A percentile compares a stretch with the other conserved stretches of the same genome.
Conservation (phyloP, 176 grass and related monocot species). For the Areca catechu region DNA sequence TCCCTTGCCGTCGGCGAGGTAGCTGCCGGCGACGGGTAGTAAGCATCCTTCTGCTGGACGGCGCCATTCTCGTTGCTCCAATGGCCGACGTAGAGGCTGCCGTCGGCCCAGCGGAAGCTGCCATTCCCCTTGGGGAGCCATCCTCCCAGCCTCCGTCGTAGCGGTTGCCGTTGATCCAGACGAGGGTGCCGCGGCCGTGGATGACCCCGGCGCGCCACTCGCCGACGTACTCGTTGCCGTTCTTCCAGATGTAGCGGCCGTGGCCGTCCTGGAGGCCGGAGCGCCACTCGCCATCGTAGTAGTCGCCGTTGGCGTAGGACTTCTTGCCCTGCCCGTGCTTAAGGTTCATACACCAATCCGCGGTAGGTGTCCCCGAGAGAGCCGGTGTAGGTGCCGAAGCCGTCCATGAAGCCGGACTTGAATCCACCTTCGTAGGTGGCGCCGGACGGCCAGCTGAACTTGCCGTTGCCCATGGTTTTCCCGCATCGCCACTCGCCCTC, state of each 20-base stretch:
- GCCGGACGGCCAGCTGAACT: slow-evolving; percentile 68
- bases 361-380: slow-evolving; percentile 63
- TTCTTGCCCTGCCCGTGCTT: slow-evolving; percentile 67
- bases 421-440: slow-evolving; percentile 77
- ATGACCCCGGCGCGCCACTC: slow-evolving; percentile 54
- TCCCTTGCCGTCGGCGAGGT: slow-evolving; percentile 36
- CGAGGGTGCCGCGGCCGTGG: slow-evolving; percentile 53
- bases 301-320: slow-evolving; percentile 54
- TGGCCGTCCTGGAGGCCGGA: slow-evolving; percentile 50
- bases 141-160: slow-evolving; percentile 82
- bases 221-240: slow-evolving; percentile 68
- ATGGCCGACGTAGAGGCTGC: slow-evolving; percentile 49
- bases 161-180: slow-evolving; percentile 58
- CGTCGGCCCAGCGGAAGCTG: slow-evolving; percentile 78
- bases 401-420: slow-evolving; percentile 56
- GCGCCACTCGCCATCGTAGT: slow-evolving; percentile 77
- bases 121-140: slow-evolving; percentile 62
- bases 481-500: slow-evolving; percentile 56
- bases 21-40: slow-evolving; percentile 51
- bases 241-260: slow-evolving; percentile 66
- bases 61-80: slow-evolving; percentile 43
- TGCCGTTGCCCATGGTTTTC: slow-evolving; percentile 49
- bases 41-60: slow-evolving; percentile 53
- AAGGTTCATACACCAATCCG: slow-evolving; percentile 61
- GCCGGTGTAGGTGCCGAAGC: slow-evolving; percentile 57